Evolutionary conservation across 2,329 filamentous ascomycete genomes (phyloP), one percentile per base, ranked within the genome.

Genomic region (Anthostomella pinea): DNA sequence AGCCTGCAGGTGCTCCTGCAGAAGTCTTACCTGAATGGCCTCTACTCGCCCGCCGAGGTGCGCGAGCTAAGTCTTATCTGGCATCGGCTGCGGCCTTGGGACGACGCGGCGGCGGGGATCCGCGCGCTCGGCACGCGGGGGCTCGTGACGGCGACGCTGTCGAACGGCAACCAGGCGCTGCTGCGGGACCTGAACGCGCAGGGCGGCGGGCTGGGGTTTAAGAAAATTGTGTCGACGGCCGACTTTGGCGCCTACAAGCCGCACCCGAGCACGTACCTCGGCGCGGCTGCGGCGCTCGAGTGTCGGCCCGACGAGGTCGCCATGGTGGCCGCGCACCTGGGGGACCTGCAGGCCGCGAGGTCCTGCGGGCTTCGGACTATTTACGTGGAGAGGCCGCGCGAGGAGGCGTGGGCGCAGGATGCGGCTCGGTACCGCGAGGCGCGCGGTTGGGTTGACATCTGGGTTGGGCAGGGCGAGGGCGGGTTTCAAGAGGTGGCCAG

Each of bases 161-260:
- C 82, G 18, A 93, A 93, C 56, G 87, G 84, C 22, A 91, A 90
- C 56, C 56, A 69, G 3, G 64, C 69, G 2, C 65, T 91, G n/a
- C 67, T 91, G 27, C 56, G 65, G 3, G 86, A 91, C 54, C 69
- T 93, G 31, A 63, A 75, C 32, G 55, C 63, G 33, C 69, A 77
- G n/a, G n/a, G n/a, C 49, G 81, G 75, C 2, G 59, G 62, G 4
- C 69, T 90, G 33, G 72, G 72, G 0, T 91, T 89, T 52, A 68
- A 69, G 15, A 63, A 70, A 35, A 51, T 89, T 24, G 67, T 83
- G 41, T 85, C 79, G 7, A 77, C 80, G 0, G 85, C 85, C 60
- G 73, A 82, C 45, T 91, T 90, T 55, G 66, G 70, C 28, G 79
- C 77, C 1, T 93, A 91, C 60, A 93, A 93, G 67, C 86, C 86